Evolutionary conservation across 345 rosid genomes (phyloP).

Genomic region (Kernera saxatilis): DNA sequence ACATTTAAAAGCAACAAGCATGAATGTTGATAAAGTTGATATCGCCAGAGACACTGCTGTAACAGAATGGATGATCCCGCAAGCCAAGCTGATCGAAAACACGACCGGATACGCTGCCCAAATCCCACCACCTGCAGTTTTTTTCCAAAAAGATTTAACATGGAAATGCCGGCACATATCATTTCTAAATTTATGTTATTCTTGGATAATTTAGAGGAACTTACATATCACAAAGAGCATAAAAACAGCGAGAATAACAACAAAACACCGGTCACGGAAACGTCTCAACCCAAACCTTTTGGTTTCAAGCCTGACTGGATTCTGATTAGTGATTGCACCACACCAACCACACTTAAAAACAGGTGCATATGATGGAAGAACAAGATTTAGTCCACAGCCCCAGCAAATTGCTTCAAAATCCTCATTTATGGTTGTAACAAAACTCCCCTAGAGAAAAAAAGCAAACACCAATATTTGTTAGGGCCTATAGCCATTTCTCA

Average conservation of each 20-base stretch:
- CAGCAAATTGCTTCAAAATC: constrained; percentile 67
- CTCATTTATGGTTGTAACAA: constrained; percentile 43
- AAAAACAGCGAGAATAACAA: constrained; percentile 50
- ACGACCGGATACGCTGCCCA: constrained; percentile 79
- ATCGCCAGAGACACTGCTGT: constrained; percentile 40
- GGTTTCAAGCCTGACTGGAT: constrained; percentile 40
- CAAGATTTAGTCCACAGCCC: constrained; percentile 89
- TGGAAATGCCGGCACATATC: neutral
- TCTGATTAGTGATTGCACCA: constrained; percentile 80
- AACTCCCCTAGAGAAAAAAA: constrained; percentile 36
- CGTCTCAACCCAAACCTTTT: constrained; percentile 61
- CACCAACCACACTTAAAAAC: constrained; percentile 94
- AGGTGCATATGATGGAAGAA: constrained; percentile 60
- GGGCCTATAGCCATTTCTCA: neutral
- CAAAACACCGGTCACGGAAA: constrained; percentile 78
- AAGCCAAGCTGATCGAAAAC: constrained; percentile 57
- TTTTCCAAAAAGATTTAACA: constrained; percentile 7
- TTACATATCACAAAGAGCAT: constrained; percentile 77
- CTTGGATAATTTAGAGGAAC: constrained; percentile 21
- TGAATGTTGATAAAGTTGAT: constrained; percentile 54
- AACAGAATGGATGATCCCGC: constrained; percentile 48
- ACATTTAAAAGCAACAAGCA: constrained; percentile 64
- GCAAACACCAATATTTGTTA: neutral
- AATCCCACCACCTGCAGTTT: constrained; percentile 73
- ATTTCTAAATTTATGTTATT: neutral